A percentile compares a stretch with the other conserved stretches of the same genome.
phyloP scores from a whole-genome alignment of 805 yeast genomes.

The Candida patagonica region DNA sequence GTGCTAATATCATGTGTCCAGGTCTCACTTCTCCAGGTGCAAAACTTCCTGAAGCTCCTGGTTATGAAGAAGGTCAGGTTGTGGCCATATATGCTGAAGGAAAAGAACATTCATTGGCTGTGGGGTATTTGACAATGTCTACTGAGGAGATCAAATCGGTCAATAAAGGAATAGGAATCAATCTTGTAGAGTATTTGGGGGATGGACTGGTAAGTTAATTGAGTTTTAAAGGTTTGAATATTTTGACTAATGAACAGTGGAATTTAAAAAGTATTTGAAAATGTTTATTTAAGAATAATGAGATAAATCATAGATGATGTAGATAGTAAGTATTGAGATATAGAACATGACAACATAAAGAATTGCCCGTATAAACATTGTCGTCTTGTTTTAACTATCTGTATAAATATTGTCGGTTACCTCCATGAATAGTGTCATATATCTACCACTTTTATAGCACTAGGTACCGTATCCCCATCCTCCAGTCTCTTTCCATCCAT shows the following conservation, averaged over 20 bases:
- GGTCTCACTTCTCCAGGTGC: conserved; percentile 85
- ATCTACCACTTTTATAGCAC: no score
- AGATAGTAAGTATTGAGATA: no score
- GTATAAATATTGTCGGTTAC: no score
- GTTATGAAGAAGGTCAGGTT: conserved; percentile 53
- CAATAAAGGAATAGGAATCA: conserved; percentile 87
- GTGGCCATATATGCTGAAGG: conserved; percentile 89
- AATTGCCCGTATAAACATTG: no score
- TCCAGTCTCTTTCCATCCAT: background rate
- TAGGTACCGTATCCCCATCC: background rate
- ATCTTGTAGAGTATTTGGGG: conserved; percentile 72
- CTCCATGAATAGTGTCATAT: background rate
- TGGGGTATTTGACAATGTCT: conserved; percentile 82
- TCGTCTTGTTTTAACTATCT: no score
- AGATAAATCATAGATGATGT: no score
- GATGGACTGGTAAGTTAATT: conserved; percentile 49
- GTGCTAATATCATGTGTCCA: conserved; percentile 96
- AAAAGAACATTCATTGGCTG: conserved; percentile 80
- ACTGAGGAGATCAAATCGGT: conserved; percentile 75
- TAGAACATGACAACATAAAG: no score
- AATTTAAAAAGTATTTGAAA: background rate
- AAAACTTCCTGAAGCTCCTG: conserved; percentile 62
- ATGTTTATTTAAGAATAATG: background rate
- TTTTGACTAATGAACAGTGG: background rate
- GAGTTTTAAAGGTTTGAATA: background rate